phyloP scores from a whole-genome alignment of 106 monocot genomes.

The Dioscorea dumetorum region DNA sequence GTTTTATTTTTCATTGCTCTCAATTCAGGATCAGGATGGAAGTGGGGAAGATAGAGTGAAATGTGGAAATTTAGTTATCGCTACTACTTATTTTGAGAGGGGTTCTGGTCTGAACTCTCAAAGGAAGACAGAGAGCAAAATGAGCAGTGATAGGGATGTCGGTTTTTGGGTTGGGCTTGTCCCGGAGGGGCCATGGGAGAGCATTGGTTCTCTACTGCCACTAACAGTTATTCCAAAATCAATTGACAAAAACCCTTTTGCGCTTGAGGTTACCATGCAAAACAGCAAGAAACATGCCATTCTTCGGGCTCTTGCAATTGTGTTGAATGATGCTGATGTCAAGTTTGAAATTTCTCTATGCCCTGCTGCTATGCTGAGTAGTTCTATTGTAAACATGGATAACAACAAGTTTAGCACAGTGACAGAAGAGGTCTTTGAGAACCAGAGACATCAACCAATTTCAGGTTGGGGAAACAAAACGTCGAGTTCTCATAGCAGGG shows the following conservation, averaged over 20 bases:
- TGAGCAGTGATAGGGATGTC: slow-evolving; percentile 32
- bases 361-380: slow-evolving; percentile 30
- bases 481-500: slow-evolving; percentile 19
- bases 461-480: slow-evolving; percentile 57
- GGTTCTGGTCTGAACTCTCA: slow-evolving; percentile 32
- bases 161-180: slow-evolving; percentile 77
- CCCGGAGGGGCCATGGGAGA: slow-evolving; percentile 80
- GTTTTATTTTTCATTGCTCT: not conserved
- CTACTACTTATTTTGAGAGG: slow-evolving; percentile 63
- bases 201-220: slow-evolving; percentile 63
- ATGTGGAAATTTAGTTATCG: slow-evolving; percentile 52
- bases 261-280: slow-evolving; percentile 71
- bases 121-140: slow-evolving; percentile 13
- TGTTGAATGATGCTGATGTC: slow-evolving; percentile 69
- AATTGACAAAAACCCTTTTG: slow-evolving; percentile 54
- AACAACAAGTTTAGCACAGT: slow-evolving; percentile 10
- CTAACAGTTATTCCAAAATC: slow-evolving; percentile 60
- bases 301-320: slow-evolving; percentile 65
- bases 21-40: slow-evolving; percentile 29
- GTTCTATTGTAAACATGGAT: slow-evolving; percentile 5
- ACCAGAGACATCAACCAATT: slow-evolving; percentile 64
- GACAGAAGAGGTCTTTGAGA: slow-evolving; percentile 80
- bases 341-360: slow-evolving; percentile 75
- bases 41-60: slow-evolving; percentile 21
- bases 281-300: slow-evolving; percentile 79